A percentile compares a stretch with the other conserved stretches of the same genome.
Conservation (phyloP, 1,284 basidiomycete genomes). For the Fistulinella staudtii region DNA sequence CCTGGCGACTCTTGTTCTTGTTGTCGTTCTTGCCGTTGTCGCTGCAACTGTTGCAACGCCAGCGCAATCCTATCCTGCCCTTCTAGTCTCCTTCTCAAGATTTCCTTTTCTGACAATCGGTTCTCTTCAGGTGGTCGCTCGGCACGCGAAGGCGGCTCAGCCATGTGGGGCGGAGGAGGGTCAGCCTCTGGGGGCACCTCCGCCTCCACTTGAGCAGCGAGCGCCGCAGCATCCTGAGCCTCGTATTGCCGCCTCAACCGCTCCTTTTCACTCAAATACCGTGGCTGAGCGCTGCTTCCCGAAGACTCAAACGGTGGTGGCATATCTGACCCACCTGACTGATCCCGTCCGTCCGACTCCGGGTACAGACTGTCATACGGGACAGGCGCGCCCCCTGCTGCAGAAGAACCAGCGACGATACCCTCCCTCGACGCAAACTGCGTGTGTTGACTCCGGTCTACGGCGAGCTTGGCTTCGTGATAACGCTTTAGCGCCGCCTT, state of each 20-base stretch:
- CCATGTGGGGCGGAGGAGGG: constrained; percentile 22
- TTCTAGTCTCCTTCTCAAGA: constrained; percentile 42
- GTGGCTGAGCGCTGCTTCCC: constrained; percentile 29
- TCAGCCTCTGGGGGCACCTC: constrained; percentile 15
- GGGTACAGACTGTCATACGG: constrained; percentile 60
- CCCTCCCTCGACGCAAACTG: constrained; percentile 30
- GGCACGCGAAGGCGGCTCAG: constrained; percentile 15
- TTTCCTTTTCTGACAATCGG: constrained; percentile 52
- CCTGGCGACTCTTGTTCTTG: neutral
- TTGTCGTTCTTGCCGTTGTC: constrained; percentile 4
- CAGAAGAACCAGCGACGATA: constrained; percentile 15
- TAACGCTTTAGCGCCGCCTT: constrained; percentile 67
- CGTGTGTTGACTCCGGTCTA: constrained; percentile 47
- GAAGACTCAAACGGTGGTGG: constrained; percentile 50
- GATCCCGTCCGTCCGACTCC: constrained; percentile 22
- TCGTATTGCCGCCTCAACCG: constrained; percentile 47
- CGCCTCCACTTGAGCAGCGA: constrained; percentile 13
- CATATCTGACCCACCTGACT: constrained; percentile 29
- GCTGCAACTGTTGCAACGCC: constrained; percentile 12
- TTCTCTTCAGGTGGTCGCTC: constrained; percentile 17
- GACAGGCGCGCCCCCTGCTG: constrained; percentile 33
- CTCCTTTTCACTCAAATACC: constrained; percentile 34
- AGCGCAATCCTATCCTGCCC: constrained; percentile 42
- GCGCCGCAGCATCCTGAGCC: constrained; percentile 54
- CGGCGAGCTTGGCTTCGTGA: constrained; percentile 66